Percentiles rank a stretch among this genome's conserved stretches.
These are phyloP conservation scores for Microcos paniculata DNA, from an alignment of 345 rosid species.

Conservation along the genomic window DNA sequence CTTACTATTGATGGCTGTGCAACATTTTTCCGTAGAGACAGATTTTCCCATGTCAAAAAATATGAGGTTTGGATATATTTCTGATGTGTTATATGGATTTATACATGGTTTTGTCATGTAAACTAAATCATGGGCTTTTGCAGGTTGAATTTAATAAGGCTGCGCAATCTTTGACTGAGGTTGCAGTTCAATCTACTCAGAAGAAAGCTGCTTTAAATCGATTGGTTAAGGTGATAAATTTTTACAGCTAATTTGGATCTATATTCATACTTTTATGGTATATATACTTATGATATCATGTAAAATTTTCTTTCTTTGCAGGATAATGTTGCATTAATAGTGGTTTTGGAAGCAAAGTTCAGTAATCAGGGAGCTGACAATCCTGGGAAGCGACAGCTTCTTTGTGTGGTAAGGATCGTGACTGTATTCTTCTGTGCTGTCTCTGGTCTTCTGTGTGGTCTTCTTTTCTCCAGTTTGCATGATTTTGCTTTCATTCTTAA, in stretches of 20 bases:
- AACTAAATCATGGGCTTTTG: conserved; percentile 13
- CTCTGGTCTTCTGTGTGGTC: background rate
- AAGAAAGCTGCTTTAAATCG: conserved; percentile 85
- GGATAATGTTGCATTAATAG: conserved; percentile 95
- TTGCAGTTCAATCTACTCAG: conserved; percentile 73
- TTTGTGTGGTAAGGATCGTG: conserved; percentile 74
- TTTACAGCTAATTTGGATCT: background rate
- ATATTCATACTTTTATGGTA: background rate
- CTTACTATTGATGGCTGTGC: conserved; percentile 89
- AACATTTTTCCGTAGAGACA: conserved; percentile 88
- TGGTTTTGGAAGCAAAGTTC: conserved; percentile 90
- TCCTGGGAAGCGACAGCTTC: conserved; percentile 89
- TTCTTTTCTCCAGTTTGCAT: background rate
- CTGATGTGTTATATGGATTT: background rate
- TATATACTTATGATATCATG: conserved; percentile 10
- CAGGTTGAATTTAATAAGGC: conserved; percentile 99
- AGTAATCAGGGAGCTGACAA: conserved; percentile 80
- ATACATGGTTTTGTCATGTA: conserved; percentile 15
- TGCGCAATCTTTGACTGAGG: conserved; percentile 97
- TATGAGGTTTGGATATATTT: conserved; percentile 65
- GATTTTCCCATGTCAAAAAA: conserved; percentile 97
- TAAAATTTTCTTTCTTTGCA: conserved; percentile 26
- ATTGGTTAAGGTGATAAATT: conserved; percentile 66
- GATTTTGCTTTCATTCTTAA: background rate
- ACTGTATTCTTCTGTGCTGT: background rate